Evolutionary conservation across 768 basidiomycete genomes (phyloP).

Genomic region (Macrolepiota dolichaula): DNA sequence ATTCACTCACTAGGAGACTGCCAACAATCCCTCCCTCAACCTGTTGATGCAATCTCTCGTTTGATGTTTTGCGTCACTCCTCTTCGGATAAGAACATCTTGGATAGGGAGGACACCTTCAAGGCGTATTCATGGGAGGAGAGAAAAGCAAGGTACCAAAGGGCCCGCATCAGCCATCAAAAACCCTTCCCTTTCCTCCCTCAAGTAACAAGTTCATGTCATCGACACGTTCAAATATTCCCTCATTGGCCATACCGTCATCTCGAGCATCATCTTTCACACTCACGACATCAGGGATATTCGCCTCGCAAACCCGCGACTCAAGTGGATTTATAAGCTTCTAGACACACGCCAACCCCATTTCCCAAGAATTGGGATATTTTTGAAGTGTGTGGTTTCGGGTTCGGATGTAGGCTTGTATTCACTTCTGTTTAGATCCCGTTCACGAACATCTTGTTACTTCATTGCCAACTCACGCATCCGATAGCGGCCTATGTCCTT

Average conservation of each 20-base stretch:
- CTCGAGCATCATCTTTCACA: slow-evolving; percentile 57
- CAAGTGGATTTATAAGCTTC: slow-evolving; percentile 55
- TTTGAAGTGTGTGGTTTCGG: slow-evolving; percentile 23
- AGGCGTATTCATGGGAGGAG: slow-evolving; percentile 14
- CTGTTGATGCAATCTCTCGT: no score
- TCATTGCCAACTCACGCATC: slow-evolving; percentile 61
- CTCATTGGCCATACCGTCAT: slow-evolving; percentile 58
- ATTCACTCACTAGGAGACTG: no score
- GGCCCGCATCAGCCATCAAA: slow-evolving; percentile 16
- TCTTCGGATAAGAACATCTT: no score
- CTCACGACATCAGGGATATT: slow-evolving; percentile 53
- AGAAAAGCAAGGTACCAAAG: slow-evolving; percentile 19
- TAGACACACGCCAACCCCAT: slow-evolving; percentile 43
- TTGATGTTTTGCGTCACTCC: no score
- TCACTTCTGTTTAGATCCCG: slow-evolving; percentile 29
- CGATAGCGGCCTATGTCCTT: slow-evolving; percentile 58
- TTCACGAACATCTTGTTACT: slow-evolving; percentile 41
- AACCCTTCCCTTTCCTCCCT: slow-evolving; percentile 5
- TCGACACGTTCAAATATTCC: slow-evolving; percentile 22
- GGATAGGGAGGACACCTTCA: slow-evolving; percentile 47
- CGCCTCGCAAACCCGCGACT: slow-evolving; percentile 46
- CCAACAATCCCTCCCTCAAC: no score
- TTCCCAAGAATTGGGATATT: slow-evolving; percentile 27
- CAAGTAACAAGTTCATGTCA: not conserved
- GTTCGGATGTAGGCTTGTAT: slow-evolving; percentile 15